These are phyloP conservation scores for Plectosphaerella cucumerina DNA, from an alignment of 2,329 filamentous ascomycete genomes.

Conservation along the genomic window DNA sequence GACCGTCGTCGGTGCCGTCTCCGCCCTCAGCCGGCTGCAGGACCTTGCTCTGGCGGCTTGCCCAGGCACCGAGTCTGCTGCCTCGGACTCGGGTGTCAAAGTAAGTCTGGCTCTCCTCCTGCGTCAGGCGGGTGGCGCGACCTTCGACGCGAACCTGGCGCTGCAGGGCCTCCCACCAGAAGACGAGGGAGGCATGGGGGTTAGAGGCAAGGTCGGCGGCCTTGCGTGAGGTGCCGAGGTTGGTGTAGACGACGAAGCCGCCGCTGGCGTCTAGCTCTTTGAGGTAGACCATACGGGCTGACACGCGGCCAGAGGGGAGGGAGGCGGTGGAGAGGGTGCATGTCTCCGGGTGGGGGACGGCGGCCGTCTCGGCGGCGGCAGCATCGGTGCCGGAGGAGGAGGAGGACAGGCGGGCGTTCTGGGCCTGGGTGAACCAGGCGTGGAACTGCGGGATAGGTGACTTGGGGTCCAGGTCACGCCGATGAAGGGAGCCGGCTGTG, in stretches of 20 bases:
- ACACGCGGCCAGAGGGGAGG: slow-evolving; percentile 80
- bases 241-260: slow-evolving; percentile 91
- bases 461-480: slow-evolving; percentile 52
- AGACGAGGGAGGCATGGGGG: slow-evolving; percentile 75
- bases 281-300: slow-evolving; percentile 83
- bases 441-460: slow-evolving; percentile 83
- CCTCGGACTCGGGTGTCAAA: slow-evolving; percentile 70
- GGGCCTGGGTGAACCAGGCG: slow-evolving; percentile 78
- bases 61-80: slow-evolving; percentile 86
- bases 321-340: slow-evolving; percentile 81
- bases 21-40: slow-evolving; percentile 42
- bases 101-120: slow-evolving; percentile 68
- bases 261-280: slow-evolving; percentile 77
- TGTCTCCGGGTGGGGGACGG: slow-evolving; percentile 76
- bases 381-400: neutral
- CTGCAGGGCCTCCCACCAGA: slow-evolving; percentile 85
- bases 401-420: slow-evolving; percentile 27
- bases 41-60: slow-evolving; percentile 81
- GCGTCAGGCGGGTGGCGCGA: slow-evolving; percentile 57
- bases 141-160: slow-evolving; percentile 91
- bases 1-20: slow-evolving; percentile 55
- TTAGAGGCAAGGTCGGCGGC: slow-evolving; percentile 68
- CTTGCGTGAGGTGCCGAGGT: slow-evolving; percentile 76
- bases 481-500: slow-evolving; percentile 56
- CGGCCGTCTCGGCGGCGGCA: slow-evolving; percentile 20